These are phyloP conservation scores for Candida coleopterorum DNA, from an alignment of 805 yeast species.

Conservation along the genomic window DNA sequence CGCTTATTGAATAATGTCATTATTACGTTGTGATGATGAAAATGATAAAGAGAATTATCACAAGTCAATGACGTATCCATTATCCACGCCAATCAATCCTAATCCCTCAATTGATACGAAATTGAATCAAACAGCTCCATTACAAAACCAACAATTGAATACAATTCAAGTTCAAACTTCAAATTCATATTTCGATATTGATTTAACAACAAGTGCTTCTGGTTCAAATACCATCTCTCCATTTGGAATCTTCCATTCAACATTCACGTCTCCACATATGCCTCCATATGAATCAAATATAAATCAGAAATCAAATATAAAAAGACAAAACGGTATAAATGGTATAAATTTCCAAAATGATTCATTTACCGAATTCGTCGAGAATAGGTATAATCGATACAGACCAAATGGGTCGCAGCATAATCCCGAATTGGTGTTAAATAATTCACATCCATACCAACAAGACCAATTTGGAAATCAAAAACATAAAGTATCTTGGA, in stretches of 20 bases:
- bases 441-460: constrained; percentile 31
- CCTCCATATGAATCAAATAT: constrained; percentile 17
- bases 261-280: constrained; percentile 14
- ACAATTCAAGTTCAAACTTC: background rate
- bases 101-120: background rate
- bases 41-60: constrained; percentile 1
- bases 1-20: too few relatives aligned
- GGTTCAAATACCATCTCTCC: background rate
- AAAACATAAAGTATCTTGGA: background rate
- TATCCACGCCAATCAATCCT: constrained; percentile 4
- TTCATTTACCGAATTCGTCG: constrained; percentile 22
- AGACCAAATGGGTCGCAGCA: constrained; percentile 30
- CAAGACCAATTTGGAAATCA: constrained; percentile 6
- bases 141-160: background rate
- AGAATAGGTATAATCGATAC: constrained; percentile 28
- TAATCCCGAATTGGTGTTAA: constrained; percentile 19
- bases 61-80: constrained; percentile 5
- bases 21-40: too few relatives aligned
- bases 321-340: background rate
- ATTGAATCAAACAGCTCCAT: constrained; percentile 2
- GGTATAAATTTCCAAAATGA: background rate
- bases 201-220: background rate
- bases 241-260: background rate
- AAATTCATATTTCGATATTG: constrained; percentile 2
- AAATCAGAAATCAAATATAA: background rate